Percentiles rank a stretch among this genome's conserved stretches.
These are phyloP conservation scores for Acacia melanoxylon DNA, from an alignment of 306 rosid species.

Conservation along the genomic window DNA sequence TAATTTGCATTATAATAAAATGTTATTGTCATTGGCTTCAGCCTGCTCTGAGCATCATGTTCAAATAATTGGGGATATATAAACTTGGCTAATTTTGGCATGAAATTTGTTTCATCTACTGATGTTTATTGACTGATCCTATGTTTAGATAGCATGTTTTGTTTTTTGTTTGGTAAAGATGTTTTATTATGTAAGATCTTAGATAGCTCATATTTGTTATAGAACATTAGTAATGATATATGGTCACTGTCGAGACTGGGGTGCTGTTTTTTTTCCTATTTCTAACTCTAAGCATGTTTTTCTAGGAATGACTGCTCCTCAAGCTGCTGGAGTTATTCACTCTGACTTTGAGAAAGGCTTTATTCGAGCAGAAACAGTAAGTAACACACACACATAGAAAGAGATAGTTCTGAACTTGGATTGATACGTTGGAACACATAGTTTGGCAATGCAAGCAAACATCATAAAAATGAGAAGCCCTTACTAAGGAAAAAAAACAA, in stretches of 20 bases:
- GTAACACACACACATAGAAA: background rate
- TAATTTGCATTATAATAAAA: slow-evolving; percentile 7
- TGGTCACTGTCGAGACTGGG: slow-evolving; percentile 15
- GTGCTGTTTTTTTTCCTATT: slow-evolving; percentile 16
- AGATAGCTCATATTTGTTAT: slow-evolving; percentile 20
- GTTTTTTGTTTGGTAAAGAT: no score
- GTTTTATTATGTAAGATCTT: background rate
- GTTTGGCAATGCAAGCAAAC: background rate
- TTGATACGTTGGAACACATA: slow-evolving; percentile 5
- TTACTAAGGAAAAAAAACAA: no score
- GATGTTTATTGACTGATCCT: slow-evolving; percentile 11
- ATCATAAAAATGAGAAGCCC: background rate
- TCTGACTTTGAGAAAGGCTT: slow-evolving; percentile 99
- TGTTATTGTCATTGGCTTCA: slow-evolving; percentile 12
- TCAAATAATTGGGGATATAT: slow-evolving; percentile 16
- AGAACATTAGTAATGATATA: slow-evolving; percentile 13
- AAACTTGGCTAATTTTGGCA: slow-evolving; percentile 5
- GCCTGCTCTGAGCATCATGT: slow-evolving; percentile 23
- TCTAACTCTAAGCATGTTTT: slow-evolving; percentile 27
- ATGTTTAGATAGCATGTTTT: background rate
- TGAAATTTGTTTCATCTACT: background rate
- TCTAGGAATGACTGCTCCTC: slow-evolving; percentile 98
- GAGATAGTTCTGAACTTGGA: slow-evolving; percentile 15
- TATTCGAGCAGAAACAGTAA: slow-evolving; percentile 96
- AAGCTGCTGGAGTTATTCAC: slow-evolving; percentile 99